phyloP scores from a whole-genome alignment of 2,329 filamentous ascomycete species.

The Diatrype stigma region DNA sequence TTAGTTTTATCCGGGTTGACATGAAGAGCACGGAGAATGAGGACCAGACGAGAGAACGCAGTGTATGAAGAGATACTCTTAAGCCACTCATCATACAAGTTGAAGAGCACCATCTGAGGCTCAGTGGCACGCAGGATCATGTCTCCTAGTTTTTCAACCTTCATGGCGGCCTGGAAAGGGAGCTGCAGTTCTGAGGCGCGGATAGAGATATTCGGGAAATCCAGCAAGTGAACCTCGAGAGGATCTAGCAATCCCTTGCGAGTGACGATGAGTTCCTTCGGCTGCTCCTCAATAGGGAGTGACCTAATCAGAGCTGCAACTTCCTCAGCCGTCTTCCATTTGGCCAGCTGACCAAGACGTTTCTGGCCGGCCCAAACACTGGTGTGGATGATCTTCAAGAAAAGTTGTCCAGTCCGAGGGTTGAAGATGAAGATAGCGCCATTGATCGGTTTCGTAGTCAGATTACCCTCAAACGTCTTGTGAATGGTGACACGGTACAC shows the following conservation, averaged over 20 bases:
- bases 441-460: constrained; percentile 99
- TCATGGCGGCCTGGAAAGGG: constrained; percentile 99
- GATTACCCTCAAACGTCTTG: constrained; percentile 98
- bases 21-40: constrained; percentile 91
- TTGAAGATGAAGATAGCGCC: constrained; percentile 99
- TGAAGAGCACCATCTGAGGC: constrained; percentile 99
- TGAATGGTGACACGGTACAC: constrained; percentile 99
- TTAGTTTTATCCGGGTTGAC: constrained; percentile 99
- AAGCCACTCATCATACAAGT: constrained; percentile 97
- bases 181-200: constrained; percentile 94
- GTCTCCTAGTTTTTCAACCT: constrained; percentile 97
- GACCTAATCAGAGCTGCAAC: constrained; percentile 95
- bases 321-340: constrained; percentile 99
- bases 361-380: constrained; percentile 99
- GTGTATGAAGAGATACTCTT: constrained; percentile 99
- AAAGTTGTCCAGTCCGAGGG: constrained; percentile 93
- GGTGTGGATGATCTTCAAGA: constrained; percentile 99
- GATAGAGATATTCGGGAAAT: constrained; percentile 99
- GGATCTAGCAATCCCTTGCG: constrained; percentile 96
- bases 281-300: constrained; percentile 93
- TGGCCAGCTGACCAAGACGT: constrained; percentile 94
- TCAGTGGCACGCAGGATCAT: constrained; percentile 98
- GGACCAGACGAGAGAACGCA: constrained; percentile 88
- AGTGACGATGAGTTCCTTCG: constrained; percentile 97
- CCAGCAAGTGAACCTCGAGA: constrained; percentile 91